A percentile compares a stretch with the other conserved stretches of the same genome.
Evolutionary conservation across 495 filamentous ascomycete species (phyloP).

Genomic region (Parathielavia appendiculata): DNA sequence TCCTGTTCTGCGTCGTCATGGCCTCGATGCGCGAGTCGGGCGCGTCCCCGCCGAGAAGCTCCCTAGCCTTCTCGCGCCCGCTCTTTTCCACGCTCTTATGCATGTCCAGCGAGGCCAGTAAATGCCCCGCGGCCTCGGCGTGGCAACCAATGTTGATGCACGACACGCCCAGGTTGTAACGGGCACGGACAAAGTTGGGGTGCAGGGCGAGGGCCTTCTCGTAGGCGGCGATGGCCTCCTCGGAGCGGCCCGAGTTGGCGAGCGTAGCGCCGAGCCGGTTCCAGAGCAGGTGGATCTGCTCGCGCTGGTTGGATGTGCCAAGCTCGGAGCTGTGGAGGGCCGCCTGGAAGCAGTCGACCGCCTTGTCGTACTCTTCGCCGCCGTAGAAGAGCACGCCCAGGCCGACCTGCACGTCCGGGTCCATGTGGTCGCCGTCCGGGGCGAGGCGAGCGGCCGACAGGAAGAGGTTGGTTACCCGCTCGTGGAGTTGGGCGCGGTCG

Average conservation of each 20-base stretch:
- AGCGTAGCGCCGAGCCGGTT: slow-evolving; percentile 95
- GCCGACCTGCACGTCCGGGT: slow-evolving; percentile 96
- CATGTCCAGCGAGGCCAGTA: slow-evolving; percentile 93
- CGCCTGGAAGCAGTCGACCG: slow-evolving; percentile 94
- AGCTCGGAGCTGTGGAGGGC: slow-evolving; percentile 78
- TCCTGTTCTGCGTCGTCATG: slow-evolving; percentile 87
- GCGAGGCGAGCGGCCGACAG: slow-evolving; percentile 88
- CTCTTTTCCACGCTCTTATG: slow-evolving; percentile 88
- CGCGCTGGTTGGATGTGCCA: slow-evolving; percentile 65
- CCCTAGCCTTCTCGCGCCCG: slow-evolving; percentile 71
- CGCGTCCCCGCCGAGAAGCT: slow-evolving; percentile 63
- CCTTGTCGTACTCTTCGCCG: slow-evolving; percentile 95
- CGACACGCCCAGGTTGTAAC: slow-evolving; percentile 92
- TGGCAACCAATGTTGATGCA: slow-evolving; percentile 98
- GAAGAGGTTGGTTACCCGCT: slow-evolving; percentile 83
- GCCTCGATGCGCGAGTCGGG: slow-evolving; percentile 65
- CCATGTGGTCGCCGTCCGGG: slow-evolving; percentile 81
- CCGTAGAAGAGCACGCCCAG: slow-evolving; percentile 98
- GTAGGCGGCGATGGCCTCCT: slow-evolving; percentile 96
- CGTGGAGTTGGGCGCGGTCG: slow-evolving; percentile 83
- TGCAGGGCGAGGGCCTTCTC: slow-evolving; percentile 82
- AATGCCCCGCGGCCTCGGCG: slow-evolving; percentile 85
- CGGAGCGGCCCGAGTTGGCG: slow-evolving; percentile 84
- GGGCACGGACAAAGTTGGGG: slow-evolving; percentile 91
- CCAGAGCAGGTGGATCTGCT: slow-evolving; percentile 90